phyloP scores from a whole-genome alignment of 768 basidiomycete species.

The Boletellus emodensis region DNA sequence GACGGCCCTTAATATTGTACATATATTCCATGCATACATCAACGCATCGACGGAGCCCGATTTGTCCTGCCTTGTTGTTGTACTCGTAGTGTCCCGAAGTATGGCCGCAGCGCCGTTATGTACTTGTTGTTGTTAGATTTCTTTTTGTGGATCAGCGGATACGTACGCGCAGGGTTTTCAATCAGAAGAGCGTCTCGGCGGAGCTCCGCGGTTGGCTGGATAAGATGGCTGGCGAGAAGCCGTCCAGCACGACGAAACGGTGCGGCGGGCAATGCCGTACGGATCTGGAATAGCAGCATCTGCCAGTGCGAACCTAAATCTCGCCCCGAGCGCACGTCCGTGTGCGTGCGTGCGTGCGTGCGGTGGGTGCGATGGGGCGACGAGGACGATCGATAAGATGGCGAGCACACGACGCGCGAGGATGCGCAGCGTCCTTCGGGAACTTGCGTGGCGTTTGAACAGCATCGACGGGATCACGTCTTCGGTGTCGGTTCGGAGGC shows the following conservation, averaged over 20 bases:
- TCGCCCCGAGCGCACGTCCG: neutral
- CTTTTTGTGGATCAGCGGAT: slow-evolving; percentile 15
- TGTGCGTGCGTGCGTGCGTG: neutral
- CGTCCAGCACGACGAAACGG: slow-evolving; percentile 5
- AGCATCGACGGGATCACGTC: neutral
- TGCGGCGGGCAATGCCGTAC: neutral
- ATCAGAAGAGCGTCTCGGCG: slow-evolving; percentile 14
- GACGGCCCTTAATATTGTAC: slow-evolving; percentile 34
- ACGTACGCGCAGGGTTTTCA: neutral
- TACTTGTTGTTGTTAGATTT: slow-evolving; percentile 22
- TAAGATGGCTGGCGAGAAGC: slow-evolving; percentile 2
- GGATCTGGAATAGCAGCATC: slow-evolving; percentile 4
- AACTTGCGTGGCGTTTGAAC: slow-evolving; percentile 8
- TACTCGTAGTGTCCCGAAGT: slow-evolving; percentile 22
- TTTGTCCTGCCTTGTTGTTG: slow-evolving; percentile 19
- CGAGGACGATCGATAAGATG: too few relatives aligned
- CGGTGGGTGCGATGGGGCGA: too few relatives aligned
- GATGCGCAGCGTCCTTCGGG: neutral
- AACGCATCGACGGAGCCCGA: slow-evolving; percentile 25
- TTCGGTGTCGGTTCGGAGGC: neutral
- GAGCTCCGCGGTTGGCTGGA: slow-evolving; percentile 29
- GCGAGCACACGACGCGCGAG: neutral
- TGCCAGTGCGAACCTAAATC: slow-evolving; percentile 4
- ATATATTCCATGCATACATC: slow-evolving; percentile 33
- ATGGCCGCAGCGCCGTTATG: slow-evolving; percentile 25